Evolutionary conservation across 495 filamentous ascomycete species (phyloP).

Genomic region (Staphylotrichum tortipilum): DNA sequence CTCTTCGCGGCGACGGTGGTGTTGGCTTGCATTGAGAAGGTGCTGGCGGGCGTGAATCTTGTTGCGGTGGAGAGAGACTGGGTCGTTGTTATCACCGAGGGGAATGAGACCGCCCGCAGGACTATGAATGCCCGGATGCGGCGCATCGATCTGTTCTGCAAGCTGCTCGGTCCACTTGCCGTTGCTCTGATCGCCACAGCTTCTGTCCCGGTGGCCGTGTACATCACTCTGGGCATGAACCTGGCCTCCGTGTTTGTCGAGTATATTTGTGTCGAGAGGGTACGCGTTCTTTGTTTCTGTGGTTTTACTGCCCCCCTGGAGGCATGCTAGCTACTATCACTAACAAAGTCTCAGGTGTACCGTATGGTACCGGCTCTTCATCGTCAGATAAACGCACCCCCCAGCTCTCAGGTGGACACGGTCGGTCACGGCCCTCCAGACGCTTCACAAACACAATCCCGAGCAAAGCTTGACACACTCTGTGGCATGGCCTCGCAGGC

Average conservation of each 20-base stretch:
- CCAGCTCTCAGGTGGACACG: no score
- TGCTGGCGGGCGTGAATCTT: conserved; percentile 45
- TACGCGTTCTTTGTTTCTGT: conserved; percentile 1
- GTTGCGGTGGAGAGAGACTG: conserved; percentile 61
- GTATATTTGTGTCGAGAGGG: conserved; percentile 50
- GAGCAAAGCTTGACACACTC: no score
- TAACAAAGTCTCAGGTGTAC: neutral
- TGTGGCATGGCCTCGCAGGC: no score
- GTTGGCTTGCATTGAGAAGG: conserved; percentile 51
- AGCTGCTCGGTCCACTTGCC: conserved; percentile 53
- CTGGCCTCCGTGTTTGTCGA: conserved; percentile 40
- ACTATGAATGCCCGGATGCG: conserved; percentile 40
- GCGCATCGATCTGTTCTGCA: conserved; percentile 64
- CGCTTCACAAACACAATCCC: no score
- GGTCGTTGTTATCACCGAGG: conserved; percentile 38
- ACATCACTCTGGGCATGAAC: conserved; percentile 30
- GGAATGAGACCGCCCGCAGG: conserved; percentile 5
- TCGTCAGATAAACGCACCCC: no score
- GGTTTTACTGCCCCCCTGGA: no score
- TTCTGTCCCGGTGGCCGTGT: conserved; percentile 31
- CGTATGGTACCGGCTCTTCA: no score
- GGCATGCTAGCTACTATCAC: no score
- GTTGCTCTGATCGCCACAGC: conserved; percentile 38
- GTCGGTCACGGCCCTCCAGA: no score
- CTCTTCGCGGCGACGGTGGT: conserved; percentile 36